Percentiles rank a stretch among this genome's conserved stretches.
These are phyloP conservation scores for Acidiella bohemica DNA, from an alignment of 495 filamentous ascomycete genomes.

Conservation along the genomic window DNA sequence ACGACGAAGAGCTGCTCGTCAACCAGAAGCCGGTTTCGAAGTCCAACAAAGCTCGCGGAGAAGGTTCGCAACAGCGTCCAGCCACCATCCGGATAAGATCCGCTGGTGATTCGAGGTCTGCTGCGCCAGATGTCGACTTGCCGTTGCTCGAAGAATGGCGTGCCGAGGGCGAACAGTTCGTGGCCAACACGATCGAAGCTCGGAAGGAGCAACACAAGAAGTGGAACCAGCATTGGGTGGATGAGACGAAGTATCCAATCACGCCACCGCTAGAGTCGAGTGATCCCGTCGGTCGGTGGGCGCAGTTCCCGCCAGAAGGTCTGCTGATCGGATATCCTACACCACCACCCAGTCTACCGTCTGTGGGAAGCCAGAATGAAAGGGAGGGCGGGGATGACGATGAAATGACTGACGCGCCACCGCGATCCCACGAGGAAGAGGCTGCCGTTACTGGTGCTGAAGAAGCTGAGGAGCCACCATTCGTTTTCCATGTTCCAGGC, in stretches of 20 bases:
- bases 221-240: conserved; percentile 75
- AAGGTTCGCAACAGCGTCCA: conserved; percentile 26
- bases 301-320: conserved; percentile 39
- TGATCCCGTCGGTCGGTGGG: conserved; percentile 42
- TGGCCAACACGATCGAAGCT: conserved; percentile 61
- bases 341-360: conserved; percentile 18
- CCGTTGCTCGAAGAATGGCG: conserved; percentile 58
- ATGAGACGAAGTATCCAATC: conserved; percentile 68
- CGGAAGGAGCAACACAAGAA: conserved; percentile 70
- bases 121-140: conserved; percentile 61
- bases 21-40: conserved; percentile 53
- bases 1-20: conserved; percentile 81
- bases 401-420: conserved; percentile 10
- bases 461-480: background rate
- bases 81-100: conserved; percentile 44
- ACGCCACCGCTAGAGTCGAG: conserved; percentile 52
- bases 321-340: conserved; percentile 10
- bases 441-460: conserved; percentile 1
- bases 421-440: background rate
- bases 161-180: conserved; percentile 69
- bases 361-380: conserved; percentile 4
- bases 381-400: conserved; percentile 13
- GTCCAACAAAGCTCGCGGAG: conserved; percentile 37
- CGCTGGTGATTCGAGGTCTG: conserved; percentile 50
- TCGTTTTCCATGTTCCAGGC: conserved; percentile 12